Percentiles rank a stretch among this genome's conserved stretches.
phyloP scores from a whole-genome alignment of 2,329 filamentous ascomycete species.

The Calonectria honghensis region DNA sequence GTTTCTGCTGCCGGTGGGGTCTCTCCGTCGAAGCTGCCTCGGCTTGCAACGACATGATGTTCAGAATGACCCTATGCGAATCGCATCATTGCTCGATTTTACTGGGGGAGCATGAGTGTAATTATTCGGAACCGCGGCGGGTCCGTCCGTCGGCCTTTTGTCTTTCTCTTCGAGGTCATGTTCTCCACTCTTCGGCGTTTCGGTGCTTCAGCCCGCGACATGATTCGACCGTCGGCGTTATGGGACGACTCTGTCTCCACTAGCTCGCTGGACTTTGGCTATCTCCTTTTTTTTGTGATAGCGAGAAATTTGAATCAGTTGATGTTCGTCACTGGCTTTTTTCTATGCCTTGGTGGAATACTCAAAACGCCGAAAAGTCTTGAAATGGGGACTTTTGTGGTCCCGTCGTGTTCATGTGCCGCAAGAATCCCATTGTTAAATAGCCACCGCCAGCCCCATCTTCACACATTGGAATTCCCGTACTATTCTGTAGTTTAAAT shows the following conservation, averaged over 20 bases:
- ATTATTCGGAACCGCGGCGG: constrained; percentile 18
- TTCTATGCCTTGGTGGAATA: not conserved
- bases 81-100: not conserved
- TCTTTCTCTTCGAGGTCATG: not conserved
- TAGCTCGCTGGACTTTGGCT: not conserved
- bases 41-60: not conserved
- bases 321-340: not conserved
- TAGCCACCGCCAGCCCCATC: not conserved
- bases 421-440: constrained; percentile 1
- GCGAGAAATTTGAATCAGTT: constrained; percentile 13
- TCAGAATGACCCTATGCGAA: not conserved
- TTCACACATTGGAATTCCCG: not conserved
- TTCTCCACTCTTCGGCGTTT: constrained; percentile 26
- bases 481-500: constrained; percentile 25
- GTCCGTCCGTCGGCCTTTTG: constrained; percentile 19
- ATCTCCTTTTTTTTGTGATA: constrained; percentile 7
- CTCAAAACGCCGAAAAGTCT: constrained; percentile 29
- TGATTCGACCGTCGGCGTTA: constrained; percentile 20
- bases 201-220: constrained; percentile 15
- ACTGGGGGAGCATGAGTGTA: not conserved
- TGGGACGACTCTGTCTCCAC: constrained; percentile 8
- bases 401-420: constrained; percentile 1
- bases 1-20: constrained; percentile 12
- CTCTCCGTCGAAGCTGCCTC: constrained; percentile 2
- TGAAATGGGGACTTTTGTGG: constrained; percentile 7